Evolutionary conservation across 805 yeast genomes (phyloP), one percentile per base, ranked within the genome.

Genomic region (Candida yuanshanica): DNA sequence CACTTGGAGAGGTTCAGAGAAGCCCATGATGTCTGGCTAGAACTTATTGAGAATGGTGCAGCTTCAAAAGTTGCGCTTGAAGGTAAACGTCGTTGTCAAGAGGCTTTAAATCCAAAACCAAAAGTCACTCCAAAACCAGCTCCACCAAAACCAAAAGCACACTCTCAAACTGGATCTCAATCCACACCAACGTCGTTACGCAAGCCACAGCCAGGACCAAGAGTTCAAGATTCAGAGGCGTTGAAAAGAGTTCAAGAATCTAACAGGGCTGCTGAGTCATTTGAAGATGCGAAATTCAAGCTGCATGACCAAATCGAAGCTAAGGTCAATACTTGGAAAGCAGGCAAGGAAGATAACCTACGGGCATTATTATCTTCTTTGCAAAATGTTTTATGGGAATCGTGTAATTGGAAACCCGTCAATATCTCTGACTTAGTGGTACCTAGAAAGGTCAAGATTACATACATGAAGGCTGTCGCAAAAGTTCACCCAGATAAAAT

Each of bases 401-500:
- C 72, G 35, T 48, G 74, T 2, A 72, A 74, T 31, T 85, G 93
- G 95, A 74, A 73, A 47, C 68, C 74, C 14, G 81, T 89, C 5
- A 60, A 79, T 2, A 61, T 83, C 55, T 71, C 81, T 4, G 97
- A 91, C 42, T 66, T 93, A 44, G 93, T 93, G 44, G 67, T 90
- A 48, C 91, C 95, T 16, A 90, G 89, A 52, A 89, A 85, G 59
- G 97, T 89, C 29, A 91, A 91, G 59, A 67, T 91, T 27, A 69
- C 70, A 16, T 93, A 93, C 33, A 80, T 93, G 89, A 86, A 83
- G 61, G 88, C 96, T 5, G 87, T 93, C 50, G 81, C 97, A 0
- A 74, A 79, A 38, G 95, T 96, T 3, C 93, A 90, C 60, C 79
- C 91, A 0, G 99, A 93, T 61, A 93, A 93, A 60, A 66, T 90